Evolutionary conservation across 2,329 filamentous ascomycete genomes (phyloP).

Genomic region (Xylaria hypoxylon): DNA sequence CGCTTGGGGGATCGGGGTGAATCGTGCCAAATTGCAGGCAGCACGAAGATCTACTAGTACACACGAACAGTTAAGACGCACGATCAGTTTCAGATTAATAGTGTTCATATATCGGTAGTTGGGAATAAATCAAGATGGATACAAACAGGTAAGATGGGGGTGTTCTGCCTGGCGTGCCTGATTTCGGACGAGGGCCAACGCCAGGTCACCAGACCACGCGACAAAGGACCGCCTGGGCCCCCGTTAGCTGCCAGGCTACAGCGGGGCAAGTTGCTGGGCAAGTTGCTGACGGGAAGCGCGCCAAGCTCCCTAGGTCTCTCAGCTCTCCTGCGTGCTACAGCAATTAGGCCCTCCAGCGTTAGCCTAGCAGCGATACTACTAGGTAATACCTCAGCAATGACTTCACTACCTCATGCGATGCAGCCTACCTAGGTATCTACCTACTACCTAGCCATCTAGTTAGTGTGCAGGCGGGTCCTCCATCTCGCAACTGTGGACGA

Average conservation of each 20-base stretch:
- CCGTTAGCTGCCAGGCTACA: conserved; percentile 34
- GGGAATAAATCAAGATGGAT: background rate
- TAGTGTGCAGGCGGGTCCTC: conserved; percentile 7
- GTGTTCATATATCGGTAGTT: no score
- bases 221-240: conserved; percentile 1
- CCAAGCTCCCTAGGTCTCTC: conserved; percentile 12
- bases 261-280: conserved; percentile 6
- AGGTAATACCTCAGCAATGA: conserved; percentile 2
- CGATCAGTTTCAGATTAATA: background rate
- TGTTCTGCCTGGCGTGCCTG: conserved; percentile 36
- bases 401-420: conserved; percentile 8
- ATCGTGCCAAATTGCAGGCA: conserved; percentile 18
- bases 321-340: conserved; percentile 6
- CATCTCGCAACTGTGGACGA: background rate
- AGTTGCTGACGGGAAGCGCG: conserved; percentile 17
- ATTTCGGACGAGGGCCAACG: conserved; percentile 1
- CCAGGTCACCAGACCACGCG: conserved; percentile 34
- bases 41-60: background rate
- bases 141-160: conserved; percentile 1
- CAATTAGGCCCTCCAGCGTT: background rate
- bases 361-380: background rate
- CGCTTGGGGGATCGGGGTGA: no score
- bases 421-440: no score
- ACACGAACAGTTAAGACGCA: background rate
- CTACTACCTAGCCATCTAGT: no score